Evolutionary conservation across 768 basidiomycete species (phyloP).

Genomic region (Antrodiella citrinella): DNA sequence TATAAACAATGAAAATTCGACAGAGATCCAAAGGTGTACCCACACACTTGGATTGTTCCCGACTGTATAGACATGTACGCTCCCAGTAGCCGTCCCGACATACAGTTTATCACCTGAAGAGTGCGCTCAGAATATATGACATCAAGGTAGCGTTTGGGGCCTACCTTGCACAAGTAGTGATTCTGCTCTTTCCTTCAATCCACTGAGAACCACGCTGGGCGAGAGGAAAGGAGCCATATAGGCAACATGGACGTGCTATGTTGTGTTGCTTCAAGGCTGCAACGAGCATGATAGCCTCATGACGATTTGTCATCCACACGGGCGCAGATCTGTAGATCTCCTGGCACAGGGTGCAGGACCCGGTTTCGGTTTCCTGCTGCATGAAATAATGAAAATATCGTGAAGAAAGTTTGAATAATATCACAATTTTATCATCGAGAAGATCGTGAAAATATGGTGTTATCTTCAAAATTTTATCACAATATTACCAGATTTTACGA

Average conservation of each 20-base stretch:
- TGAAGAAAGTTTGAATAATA: no score
- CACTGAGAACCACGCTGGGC: slow-evolving; percentile 20
- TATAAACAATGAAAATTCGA: slow-evolving; percentile 3
- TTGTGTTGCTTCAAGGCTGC: no score
- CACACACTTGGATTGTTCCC: slow-evolving; percentile 33
- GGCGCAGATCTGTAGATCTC: no score
- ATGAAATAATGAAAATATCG: no score
- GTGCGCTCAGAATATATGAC: slow-evolving; percentile 2
- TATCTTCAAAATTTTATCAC: no score
- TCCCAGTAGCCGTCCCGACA: slow-evolving; percentile 52
- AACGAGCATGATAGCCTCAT: no score
- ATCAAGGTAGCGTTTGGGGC: neutral
- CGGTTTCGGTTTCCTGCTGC: no score
- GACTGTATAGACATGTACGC: slow-evolving; percentile 42
- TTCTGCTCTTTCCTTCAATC: slow-evolving; percentile 43
- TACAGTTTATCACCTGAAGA: slow-evolving; percentile 47
- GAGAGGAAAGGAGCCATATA: slow-evolving; percentile 22
- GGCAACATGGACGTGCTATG: neutral
- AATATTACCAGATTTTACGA: no score
- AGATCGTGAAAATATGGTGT: no score
- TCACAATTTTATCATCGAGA: no score
- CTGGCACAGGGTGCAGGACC: no score
- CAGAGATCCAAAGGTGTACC: neutral
- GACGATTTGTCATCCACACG: no score
- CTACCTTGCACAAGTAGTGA: slow-evolving; percentile 38